Base-by-base conservation (phyloP, 805 yeast species). In the Yamadazyma ubonensis region DNA sequence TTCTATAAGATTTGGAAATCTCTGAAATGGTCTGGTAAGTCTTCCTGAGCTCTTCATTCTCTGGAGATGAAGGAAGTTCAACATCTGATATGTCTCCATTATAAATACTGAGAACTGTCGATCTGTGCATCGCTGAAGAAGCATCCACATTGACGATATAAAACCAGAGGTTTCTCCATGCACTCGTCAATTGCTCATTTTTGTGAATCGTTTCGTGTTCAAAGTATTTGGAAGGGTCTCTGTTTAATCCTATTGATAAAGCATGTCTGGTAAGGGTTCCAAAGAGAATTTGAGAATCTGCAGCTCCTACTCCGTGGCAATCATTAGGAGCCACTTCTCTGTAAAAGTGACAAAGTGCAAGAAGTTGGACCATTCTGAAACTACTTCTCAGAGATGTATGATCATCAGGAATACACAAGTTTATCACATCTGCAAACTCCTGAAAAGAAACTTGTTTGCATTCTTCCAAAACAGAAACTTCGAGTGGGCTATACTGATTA, bases 261-360 rank as follows among this genome's bases (percentile, higher is more conserved):
- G 74, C 71, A 38, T 67, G 73, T 21, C 54, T 58, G 8, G 65
- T 53, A 5, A 61, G 59, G 2, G 61, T 54, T 0, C 72, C 71
- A 34, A 68, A 58, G 16, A 67, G 51, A 11, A 65, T 54, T 35
- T 64, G 67, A 3, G 67, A 60, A 44, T 70, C 73, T 0, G 64
- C 56, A 6, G 70, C 66, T 16, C 70, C 61, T 19, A 67, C 46
- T 0, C 75, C 73, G 42, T 59, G 69, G 40, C 67, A 58, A 46
- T 70, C 74, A 39, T 65, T 63, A 1, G 75, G 75, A 9, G 64
- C 58, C 10, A 68, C 64, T 27, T 53, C 55, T 14, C 67, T 42
- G 45, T 67, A 69, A 38, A 59, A 65, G 38, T 61, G 54, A 9
- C 61, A 41, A 15, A 67, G 53, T 8, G 61, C 47, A 39, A 67